Conservation (phyloP, 192 early-diverging fungal genomes). For the Pilobolus umbonatus region DNA sequence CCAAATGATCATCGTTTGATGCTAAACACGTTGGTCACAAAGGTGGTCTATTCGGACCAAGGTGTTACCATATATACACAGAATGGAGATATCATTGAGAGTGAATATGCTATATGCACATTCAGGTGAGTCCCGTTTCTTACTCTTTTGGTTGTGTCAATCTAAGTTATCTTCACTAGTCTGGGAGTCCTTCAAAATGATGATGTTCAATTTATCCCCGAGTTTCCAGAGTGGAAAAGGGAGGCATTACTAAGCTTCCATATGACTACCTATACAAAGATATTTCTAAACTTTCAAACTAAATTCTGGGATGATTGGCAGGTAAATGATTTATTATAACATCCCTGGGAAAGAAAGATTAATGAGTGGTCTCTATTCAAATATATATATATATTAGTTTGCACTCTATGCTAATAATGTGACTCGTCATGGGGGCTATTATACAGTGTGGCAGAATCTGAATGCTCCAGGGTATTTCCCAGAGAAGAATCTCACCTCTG, state of each 20-base stretch:
- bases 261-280: constrained; percentile 37
- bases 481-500: neutral
- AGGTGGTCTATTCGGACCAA: constrained; percentile 20
- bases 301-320: constrained; percentile 37
- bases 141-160: neutral
- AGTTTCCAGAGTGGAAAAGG: constrained; percentile 37
- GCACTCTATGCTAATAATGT: constrained; percentile 25
- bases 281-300: constrained; percentile 33
- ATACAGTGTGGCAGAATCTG: constrained; percentile 24
- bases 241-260: constrained; percentile 37
- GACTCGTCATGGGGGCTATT: constrained; percentile 6
- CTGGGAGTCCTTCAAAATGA: constrained; percentile 35
- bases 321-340: constrained; percentile 10
- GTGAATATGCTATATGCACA: constrained; percentile 36
- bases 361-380: neutral
- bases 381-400: constrained; percentile 11
- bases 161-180: constrained; percentile 9
- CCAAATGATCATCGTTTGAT: constrained; percentile 18
- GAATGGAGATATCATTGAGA: constrained; percentile 21
- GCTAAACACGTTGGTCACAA: constrained; percentile 30
- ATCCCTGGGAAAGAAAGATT: constrained; percentile 2
- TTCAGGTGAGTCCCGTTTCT: constrained; percentile 22
- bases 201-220: constrained; percentile 27
- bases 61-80: constrained; percentile 23
- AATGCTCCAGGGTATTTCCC: constrained; percentile 19